Evolutionary conservation across 371 early-diverging fungal species (phyloP).

Genomic region (Syncephalastrum contaminatum): DNA sequence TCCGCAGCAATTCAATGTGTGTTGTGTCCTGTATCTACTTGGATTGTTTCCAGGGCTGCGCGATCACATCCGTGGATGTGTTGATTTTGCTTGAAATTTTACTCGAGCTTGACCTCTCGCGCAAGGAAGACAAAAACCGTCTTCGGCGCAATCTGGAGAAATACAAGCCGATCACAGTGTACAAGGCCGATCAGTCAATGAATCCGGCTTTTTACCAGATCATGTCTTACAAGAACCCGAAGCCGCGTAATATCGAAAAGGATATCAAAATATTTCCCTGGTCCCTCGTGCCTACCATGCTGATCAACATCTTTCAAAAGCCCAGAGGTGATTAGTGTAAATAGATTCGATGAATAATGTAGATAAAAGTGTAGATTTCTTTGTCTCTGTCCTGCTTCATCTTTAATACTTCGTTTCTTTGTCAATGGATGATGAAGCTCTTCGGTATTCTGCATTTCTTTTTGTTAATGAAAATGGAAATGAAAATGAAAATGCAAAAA

Average conservation of each 20-base stretch:
- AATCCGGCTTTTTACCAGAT: constrained; percentile 71
- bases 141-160: constrained; percentile 76
- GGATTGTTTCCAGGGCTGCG: constrained; percentile 65
- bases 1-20: constrained; percentile 1
- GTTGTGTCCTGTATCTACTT: constrained; percentile 80
- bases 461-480: too few relatives aligned
- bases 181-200: constrained; percentile 64
- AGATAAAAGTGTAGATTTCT: too few relatives aligned
- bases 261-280: constrained; percentile 80
- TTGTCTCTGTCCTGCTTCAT: too few relatives aligned
- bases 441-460: too few relatives aligned
- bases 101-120: constrained; percentile 66
- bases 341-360: too few relatives aligned
- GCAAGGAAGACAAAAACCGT: constrained; percentile 74
- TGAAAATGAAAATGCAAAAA: too few relatives aligned
- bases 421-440: too few relatives aligned
- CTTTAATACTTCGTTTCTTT: too few relatives aligned
- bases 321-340: not conserved
- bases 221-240: constrained; percentile 76
- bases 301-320: constrained; percentile 29
- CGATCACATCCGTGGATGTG: constrained; percentile 74
- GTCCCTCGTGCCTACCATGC: constrained; percentile 48
- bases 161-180: constrained; percentile 71
- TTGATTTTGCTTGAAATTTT: constrained; percentile 69
- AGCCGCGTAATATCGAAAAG: constrained; percentile 81